Conservation (phyloP, 225 moss, liverwort and hornwort species). For the Polytrichum commune region DNA sequence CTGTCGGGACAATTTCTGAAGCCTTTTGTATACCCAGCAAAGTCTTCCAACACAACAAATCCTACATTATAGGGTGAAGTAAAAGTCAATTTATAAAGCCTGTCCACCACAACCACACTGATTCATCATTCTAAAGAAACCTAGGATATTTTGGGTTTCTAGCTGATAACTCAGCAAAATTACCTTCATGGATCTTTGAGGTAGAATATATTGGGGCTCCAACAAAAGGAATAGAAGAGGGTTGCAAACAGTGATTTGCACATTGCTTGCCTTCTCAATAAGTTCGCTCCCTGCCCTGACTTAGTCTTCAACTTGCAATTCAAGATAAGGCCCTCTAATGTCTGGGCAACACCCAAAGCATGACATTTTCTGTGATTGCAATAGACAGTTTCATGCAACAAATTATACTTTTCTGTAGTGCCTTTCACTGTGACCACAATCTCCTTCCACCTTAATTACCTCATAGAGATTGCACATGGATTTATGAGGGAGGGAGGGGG, state of each 20-base stretch:
- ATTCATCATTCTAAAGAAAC: neutral
- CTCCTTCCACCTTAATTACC: too few relatives aligned
- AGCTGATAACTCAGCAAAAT: neutral
- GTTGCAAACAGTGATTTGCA: constrained; percentile 1
- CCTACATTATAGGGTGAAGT: too few relatives aligned
- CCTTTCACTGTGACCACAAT: too few relatives aligned
- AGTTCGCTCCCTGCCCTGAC: neutral
- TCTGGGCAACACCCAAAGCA: too few relatives aligned
- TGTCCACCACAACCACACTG: neutral
- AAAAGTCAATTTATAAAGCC: neutral
- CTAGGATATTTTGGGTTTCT: neutral
- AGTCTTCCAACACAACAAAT: constrained; percentile 9
- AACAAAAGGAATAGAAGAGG: neutral
- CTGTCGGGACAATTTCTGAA: constrained; percentile 28
- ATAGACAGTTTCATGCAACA: too few relatives aligned
- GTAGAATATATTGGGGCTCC: neutral
- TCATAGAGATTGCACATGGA: too few relatives aligned
- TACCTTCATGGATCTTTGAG: neutral
- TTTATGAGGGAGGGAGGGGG: too few relatives aligned
- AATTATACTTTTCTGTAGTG: too few relatives aligned
- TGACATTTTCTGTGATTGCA: too few relatives aligned
- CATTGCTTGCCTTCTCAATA: constrained; percentile 1
- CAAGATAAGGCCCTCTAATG: too few relatives aligned
- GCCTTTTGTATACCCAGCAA: constrained; percentile 37
- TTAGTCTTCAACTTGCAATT: too few relatives aligned